These are phyloP conservation scores for Alternaria brassicae DNA, from an alignment of 2,329 filamentous ascomycete species.

Conservation along the genomic window DNA sequence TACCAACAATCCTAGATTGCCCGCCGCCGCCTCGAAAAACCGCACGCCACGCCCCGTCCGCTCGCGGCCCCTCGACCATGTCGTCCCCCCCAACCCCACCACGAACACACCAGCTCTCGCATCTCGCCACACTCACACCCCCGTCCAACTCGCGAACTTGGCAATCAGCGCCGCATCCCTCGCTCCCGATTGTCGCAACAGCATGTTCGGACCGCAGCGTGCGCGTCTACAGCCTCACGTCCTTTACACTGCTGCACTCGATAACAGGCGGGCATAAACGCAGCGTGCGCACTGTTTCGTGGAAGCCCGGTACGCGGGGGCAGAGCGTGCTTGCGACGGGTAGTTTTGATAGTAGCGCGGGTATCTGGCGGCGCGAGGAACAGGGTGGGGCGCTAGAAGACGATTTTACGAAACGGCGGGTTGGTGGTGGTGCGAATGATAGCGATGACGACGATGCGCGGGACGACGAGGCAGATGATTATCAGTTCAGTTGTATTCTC, in stretches of 20 bases:
- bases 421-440: constrained; percentile 39
- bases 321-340: constrained; percentile 83
- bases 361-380: constrained; percentile 72
- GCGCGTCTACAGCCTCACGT: constrained; percentile 85
- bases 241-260: constrained; percentile 77
- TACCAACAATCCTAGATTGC: neutral
- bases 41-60: neutral
- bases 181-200: constrained; percentile 86
- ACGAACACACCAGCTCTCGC: constrained; percentile 40
- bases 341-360: constrained; percentile 91
- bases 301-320: constrained; percentile 75
- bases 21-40: neutral
- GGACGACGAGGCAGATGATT: constrained; percentile 76
- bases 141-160: constrained; percentile 73
- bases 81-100: constrained; percentile 20
- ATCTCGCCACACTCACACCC: constrained; percentile 62
- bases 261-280: constrained; percentile 90
- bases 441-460: constrained; percentile 56
- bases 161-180: constrained; percentile 84
- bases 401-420: constrained; percentile 32
- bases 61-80: constrained; percentile 25
- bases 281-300: constrained; percentile 82
- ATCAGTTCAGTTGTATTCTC: constrained; percentile 89
- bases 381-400: constrained; percentile 58
- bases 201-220: constrained; percentile 85